These are phyloP conservation scores for Mucor racemosus DNA, from an alignment of 371 early-diverging fungal species.

Conservation along the genomic window DNA sequence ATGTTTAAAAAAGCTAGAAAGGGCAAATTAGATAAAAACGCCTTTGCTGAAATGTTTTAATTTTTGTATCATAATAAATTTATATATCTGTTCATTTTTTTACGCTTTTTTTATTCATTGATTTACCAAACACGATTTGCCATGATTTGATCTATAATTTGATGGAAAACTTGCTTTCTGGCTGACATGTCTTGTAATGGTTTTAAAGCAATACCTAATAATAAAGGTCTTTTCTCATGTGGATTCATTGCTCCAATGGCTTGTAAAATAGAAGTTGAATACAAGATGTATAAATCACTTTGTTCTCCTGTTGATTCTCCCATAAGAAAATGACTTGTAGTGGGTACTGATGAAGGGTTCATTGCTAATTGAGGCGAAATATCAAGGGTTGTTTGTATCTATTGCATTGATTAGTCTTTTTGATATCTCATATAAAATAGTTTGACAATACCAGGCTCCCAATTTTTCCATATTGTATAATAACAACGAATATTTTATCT, in stretches of 20 bases:
- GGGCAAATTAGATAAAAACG: constrained; percentile 49
- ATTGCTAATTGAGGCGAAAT: constrained; percentile 48
- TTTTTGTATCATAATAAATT: neutral
- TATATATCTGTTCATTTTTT: neutral
- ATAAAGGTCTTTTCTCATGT: constrained; percentile 59
- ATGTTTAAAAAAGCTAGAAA: constrained; percentile 60
- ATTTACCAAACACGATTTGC: constrained; percentile 42
- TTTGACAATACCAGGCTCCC: constrained; percentile 58
- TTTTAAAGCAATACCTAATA: constrained; percentile 67
- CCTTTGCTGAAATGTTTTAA: constrained; percentile 56
- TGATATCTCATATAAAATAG: too few species aligned
- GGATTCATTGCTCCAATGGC: constrained; percentile 68
- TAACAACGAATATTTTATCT: constrained; percentile 69
- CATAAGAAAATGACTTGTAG: constrained; percentile 55
- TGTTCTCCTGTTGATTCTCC: constrained; percentile 59
- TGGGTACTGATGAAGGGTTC: constrained; percentile 51
- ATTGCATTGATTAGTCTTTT: neutral
- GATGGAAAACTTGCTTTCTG: constrained; percentile 40
- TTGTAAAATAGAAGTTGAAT: constrained; percentile 69
- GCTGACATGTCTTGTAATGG: constrained; percentile 44
- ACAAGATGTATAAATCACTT: constrained; percentile 64
- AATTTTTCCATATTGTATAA: constrained; percentile 68
- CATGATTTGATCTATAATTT: constrained; percentile 47
- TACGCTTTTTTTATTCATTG: neutral
- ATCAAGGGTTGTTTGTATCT: constrained; percentile 59